Percentiles rank a stretch among this genome's conserved stretches.
phyloP scores from a whole-genome alignment of 2,329 filamentous ascomycete species.

The Aspergillus pseudotamarii region DNA sequence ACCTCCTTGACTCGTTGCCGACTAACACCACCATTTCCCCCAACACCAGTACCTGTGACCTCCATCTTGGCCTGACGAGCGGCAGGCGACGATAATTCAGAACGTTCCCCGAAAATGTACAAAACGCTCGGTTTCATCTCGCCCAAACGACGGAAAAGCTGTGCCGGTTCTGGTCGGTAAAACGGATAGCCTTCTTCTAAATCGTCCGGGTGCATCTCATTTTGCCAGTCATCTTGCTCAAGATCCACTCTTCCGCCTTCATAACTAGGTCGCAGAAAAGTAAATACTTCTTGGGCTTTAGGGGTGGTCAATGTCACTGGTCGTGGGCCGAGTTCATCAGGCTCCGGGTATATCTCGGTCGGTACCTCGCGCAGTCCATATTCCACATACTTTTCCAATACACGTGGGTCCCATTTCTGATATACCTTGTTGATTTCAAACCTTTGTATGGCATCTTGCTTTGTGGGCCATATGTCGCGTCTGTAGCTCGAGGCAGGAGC shows the following conservation, averaged over 20 bases:
- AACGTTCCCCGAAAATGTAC: constrained; percentile 33
- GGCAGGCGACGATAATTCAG: constrained; percentile 20
- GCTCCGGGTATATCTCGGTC: constrained; percentile 3
- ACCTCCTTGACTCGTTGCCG: constrained; percentile 36
- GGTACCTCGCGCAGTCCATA: constrained; percentile 4
- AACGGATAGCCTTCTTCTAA: constrained; percentile 26
- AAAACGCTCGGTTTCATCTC: constrained; percentile 35
- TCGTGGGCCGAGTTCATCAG: not conserved
- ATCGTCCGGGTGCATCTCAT: constrained; percentile 38
- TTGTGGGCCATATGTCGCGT: constrained; percentile 5
- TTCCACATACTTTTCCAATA: not conserved
- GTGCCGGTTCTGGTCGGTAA: constrained; percentile 34
- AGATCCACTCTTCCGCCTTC: constrained; percentile 11
- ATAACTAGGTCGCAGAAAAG: not conserved
- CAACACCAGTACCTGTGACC: constrained; percentile 33
- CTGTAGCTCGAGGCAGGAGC: constrained; percentile 6
- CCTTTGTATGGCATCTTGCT: constrained; percentile 1
- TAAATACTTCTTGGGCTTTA: constrained; percentile 8
- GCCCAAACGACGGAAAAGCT: constrained; percentile 31
- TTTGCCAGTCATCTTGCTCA: constrained; percentile 3
- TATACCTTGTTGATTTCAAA: not conserved
- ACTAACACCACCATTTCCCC: constrained; percentile 54
- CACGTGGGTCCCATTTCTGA: constrained; percentile 2
- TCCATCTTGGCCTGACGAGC: constrained; percentile 30
- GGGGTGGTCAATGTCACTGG: constrained; percentile 7